Base-by-base conservation (phyloP, 2,329 filamentous ascomycete species). In the Lachnellula suecica region DNA sequence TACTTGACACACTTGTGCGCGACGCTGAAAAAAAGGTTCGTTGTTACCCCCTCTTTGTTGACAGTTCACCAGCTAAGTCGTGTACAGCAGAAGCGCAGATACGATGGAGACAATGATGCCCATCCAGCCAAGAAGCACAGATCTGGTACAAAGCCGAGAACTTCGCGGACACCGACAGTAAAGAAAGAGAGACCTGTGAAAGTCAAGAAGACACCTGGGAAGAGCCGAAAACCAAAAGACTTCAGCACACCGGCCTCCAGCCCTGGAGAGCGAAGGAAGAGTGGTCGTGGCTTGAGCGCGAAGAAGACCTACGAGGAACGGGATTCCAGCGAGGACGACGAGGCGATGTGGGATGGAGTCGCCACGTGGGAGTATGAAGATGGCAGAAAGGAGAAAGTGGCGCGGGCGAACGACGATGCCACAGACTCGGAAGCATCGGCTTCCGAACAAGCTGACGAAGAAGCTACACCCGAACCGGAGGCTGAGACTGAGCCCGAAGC, bases 1-100 rank as follows among this genome's bases (percentile, higher is more conserved):
- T 84, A 31, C 66, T 87, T 23, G 76, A 77, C 64, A 74, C 74
- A 1, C 65, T 91, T 42, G 89, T 97, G 53, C 84, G 85, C 63
- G 85, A 70, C 37, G 74, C 73, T 15, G 73, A 95, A 69, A 91
- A 87, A 25, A 82, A 77, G 71, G 70, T 66, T 58, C 64, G 66
- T 41, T 65, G 60, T 31, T 56, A 63, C 1, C 53, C n/a, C n/a
- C n/a, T n/a, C n/a, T n/a, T n/a, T 49, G 34, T 45, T 31, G 43
- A 20, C 47, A 40, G 48, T 49, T 49, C n/a, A 35, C 24, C 34
- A 15, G 20, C 31, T 35, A n/a, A 54, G 51, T 51, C 19, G 59
- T 54, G 37, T 51, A 48, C 47, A 60, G 50, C 55, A 65, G 44
- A 68, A 68, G 43, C 65, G 65, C 54, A 65, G 63, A 34, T 47